phyloP scores from a whole-genome alignment of 805 yeast genomes.

The Saccharomycopsis amapae region DNA sequence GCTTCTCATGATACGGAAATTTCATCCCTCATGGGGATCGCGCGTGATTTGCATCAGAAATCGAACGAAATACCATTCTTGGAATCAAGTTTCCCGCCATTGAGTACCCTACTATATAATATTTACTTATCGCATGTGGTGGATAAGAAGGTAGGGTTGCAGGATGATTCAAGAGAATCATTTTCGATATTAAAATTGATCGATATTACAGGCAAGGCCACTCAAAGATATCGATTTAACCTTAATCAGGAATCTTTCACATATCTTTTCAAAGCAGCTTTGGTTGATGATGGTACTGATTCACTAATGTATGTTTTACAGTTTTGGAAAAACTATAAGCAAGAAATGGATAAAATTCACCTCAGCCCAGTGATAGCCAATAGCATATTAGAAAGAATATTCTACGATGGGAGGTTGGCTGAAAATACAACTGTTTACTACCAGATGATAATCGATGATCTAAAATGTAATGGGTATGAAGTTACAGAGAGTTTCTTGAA shows the following conservation, averaged over 20 bases:
- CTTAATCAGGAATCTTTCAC: neutral
- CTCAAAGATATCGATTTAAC: neutral
- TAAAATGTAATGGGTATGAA: neutral
- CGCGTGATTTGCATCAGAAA: too few species aligned
- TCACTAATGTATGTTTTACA: neutral
- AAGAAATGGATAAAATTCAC: neutral
- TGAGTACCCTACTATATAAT: conserved; percentile 1
- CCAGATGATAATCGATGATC: neutral
- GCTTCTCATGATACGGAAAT: neutral
- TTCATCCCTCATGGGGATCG: neutral
- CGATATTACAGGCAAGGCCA: neutral
- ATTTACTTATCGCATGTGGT: neutral
- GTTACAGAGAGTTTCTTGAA: too few species aligned
- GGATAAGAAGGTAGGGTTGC: too few species aligned
- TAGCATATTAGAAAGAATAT: neutral
- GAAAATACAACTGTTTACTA: neutral
- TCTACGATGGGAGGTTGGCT: neutral
- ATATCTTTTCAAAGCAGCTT: conserved; percentile 1
- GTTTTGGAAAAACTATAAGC: neutral
- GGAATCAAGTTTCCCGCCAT: neutral
- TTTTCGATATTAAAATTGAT: neutral
- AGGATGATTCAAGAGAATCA: neutral
- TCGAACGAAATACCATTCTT: neutral
- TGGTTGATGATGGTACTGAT: neutral
- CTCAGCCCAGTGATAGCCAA: neutral